Evolutionary conservation across 768 basidiomycete species (phyloP).

Genomic region (Kwoniella heveanensis): DNA sequence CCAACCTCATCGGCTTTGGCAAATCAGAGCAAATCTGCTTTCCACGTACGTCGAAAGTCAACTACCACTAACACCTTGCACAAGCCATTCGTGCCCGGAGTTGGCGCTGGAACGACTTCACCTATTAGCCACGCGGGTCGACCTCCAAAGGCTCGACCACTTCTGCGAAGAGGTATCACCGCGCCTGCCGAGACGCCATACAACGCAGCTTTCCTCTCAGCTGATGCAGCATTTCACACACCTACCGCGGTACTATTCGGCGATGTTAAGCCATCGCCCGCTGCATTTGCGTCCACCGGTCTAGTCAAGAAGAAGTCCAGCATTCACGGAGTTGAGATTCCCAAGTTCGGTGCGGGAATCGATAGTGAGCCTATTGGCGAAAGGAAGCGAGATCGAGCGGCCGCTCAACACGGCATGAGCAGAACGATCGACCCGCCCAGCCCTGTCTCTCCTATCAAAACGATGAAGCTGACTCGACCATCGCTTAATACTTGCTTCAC

Average conservation of each 20-base stretch:
- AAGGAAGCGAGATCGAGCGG: constrained; percentile 20
- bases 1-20: constrained; percentile 2
- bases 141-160: constrained; percentile 22
- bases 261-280: constrained; percentile 50
- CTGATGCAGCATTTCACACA: constrained; percentile 24
- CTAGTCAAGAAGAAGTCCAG: constrained; percentile 56
- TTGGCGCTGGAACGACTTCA: not conserved
- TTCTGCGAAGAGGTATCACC: constrained; percentile 46
- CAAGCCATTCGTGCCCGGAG: not conserved
- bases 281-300: constrained; percentile 58
- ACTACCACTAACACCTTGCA: constrained; percentile 2
- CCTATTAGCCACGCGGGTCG: not conserved
- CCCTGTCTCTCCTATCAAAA: constrained; percentile 31
- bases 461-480: constrained; percentile 10
- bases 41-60: constrained; percentile 26
- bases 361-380: constrained; percentile 28
- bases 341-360: constrained; percentile 26
- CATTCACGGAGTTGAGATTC: constrained; percentile 30
- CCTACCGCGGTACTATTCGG: constrained; percentile 41
- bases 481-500: constrained; percentile 16
- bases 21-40: constrained; percentile 7
- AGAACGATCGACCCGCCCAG: constrained; percentile 14
- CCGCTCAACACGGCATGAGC: constrained; percentile 13
- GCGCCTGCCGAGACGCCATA: constrained; percentile 27
- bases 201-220: constrained; percentile 14